Base-by-base conservation (phyloP, 1,284 basidiomycete species). In the Cryptococcus sp. region DNA sequence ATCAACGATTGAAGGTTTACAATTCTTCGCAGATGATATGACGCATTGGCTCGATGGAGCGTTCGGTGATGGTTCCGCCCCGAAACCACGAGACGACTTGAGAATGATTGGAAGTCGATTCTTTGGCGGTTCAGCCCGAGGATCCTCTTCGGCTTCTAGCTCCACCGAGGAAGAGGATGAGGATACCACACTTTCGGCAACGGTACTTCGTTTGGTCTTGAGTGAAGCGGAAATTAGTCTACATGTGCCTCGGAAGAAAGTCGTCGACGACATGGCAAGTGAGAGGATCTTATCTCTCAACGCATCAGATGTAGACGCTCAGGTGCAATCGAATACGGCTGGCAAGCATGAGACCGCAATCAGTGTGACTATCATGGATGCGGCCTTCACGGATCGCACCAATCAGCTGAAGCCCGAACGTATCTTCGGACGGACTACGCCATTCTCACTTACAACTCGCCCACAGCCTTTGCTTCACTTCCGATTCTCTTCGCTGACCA, bases 21-120 rank as follows among this genome's bases (percentile, higher is more conserved):
- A 94, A 72, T 87, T 87, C 66, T 90, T 89, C 82, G 87, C 86
- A 8, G 93, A 97, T 70, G 92, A 94, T 70, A 74, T 87, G 22
- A 81, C 86, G 5, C 89, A 89, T 69, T 83, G 88, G 60, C 69
- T 86, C 2, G 88, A 80, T 45, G 72, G 70, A 0, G 70, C 75
- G 0, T 75, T 77, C 52, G 67, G 70, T 0, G 72, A 76, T 50
- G 73, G 72, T n/a, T 69, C 64, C 56, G 70, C 65, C 0, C 67
- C 69, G 65, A 78, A 59, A 69, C 77, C 61, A 4, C 83, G 85
- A 57, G 81, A 81, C 55, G 83, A 88, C 62, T 77, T 86, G 5
- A 90, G 86, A 72, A 77, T 93, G 59, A 89, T 93, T 58, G 91
- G 91, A 17, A 93, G 90, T 69, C 84, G 86, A 37, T 93, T 86